Conservation (phyloP, 2,329 filamentous ascomycete species). For the Basipetospora chlamydospora region DNA sequence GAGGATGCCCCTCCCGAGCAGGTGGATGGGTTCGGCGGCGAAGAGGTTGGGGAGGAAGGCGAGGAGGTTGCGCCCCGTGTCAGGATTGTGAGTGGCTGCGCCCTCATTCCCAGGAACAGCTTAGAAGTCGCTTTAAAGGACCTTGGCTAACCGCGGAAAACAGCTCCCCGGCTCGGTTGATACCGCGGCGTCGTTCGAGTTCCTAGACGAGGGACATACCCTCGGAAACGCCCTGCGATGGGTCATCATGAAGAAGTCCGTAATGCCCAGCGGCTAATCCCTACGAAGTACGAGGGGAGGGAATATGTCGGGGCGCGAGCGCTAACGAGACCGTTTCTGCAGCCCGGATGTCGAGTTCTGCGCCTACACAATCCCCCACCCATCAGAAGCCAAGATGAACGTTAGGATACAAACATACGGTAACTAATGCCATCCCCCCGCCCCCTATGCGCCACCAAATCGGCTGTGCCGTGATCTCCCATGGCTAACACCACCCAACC, state of each 20-base stretch:
- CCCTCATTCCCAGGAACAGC: too few species aligned
- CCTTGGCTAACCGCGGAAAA: too few species aligned
- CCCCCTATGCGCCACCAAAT: not conserved
- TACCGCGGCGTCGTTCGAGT: constrained; percentile 87
- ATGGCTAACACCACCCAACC: constrained; percentile 9
- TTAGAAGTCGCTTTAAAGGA: too few species aligned
- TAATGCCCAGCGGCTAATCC: constrained; percentile 3
- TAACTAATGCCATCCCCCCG: constrained; percentile 25
- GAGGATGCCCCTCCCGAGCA: constrained; percentile 26
- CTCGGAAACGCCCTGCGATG: constrained; percentile 87
- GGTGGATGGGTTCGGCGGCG: constrained; percentile 15
- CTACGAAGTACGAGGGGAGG: too few species aligned
- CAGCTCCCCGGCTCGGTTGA: constrained; percentile 76
- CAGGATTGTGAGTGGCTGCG: constrained; percentile 35
- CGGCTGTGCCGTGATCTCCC: not conserved
- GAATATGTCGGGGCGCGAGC: not conserved
- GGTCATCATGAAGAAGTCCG: constrained; percentile 97
- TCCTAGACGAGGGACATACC: constrained; percentile 86
- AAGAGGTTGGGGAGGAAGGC: constrained; percentile 29
- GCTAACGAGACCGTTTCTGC: constrained; percentile 5
- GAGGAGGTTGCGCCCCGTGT: constrained; percentile 39
- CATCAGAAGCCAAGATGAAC: constrained; percentile 93
- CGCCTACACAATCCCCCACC: constrained; percentile 94
- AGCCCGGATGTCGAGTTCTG: constrained; percentile 97
- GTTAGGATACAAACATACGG: constrained; percentile 93